A percentile compares a stretch with the other conserved stretches of the same genome.
Evolutionary conservation across 2,329 filamentous ascomycete genomes (phyloP).

Genomic region (Plectosphaerella plurivora): DNA sequence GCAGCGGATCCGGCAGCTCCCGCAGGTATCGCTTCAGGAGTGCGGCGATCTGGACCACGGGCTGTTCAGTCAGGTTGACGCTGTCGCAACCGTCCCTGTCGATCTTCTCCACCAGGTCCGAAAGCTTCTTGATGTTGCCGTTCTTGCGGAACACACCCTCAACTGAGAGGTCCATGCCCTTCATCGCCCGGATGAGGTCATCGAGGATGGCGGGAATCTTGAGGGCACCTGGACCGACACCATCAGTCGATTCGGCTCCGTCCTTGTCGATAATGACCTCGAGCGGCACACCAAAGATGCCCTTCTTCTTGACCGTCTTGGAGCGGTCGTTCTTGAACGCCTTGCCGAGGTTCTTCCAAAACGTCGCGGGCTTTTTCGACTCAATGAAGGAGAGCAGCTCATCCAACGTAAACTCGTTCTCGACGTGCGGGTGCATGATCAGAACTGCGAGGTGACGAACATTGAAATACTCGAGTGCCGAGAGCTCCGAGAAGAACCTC

Average conservation of each 20-base stretch:
- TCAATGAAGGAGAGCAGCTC: conserved; percentile 92
- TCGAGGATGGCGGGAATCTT: conserved; percentile 94
- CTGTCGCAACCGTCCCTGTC: conserved; percentile 81
- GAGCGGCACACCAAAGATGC: conserved; percentile 84
- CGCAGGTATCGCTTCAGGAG: conserved; percentile 92
- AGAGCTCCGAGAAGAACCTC: conserved; percentile 93
- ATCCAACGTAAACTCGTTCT: conserved; percentile 87
- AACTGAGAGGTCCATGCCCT: conserved; percentile 97
- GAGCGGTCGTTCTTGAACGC: conserved; percentile 84
- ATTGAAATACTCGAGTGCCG: conserved; percentile 94
- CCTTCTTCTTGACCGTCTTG: conserved; percentile 82
- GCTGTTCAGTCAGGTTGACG: conserved; percentile 82
- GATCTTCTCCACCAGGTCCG: conserved; percentile 79
- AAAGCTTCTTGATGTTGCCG: conserved; percentile 92
- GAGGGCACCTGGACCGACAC: conserved; percentile 85
- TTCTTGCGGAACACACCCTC: conserved; percentile 99
- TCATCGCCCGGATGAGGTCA: conserved; percentile 89
- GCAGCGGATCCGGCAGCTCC: conserved; percentile 87
- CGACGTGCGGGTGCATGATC: conserved; percentile 88
- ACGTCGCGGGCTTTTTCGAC: conserved; percentile 79
- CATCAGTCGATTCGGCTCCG: conserved; percentile 95
- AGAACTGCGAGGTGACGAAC: conserved; percentile 91
- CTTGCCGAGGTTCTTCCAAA: conserved; percentile 98
- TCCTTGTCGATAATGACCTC: conserved; percentile 89
- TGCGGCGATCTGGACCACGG: conserved; percentile 88